phyloP scores from a whole-genome alignment of 805 yeast genomes.

The Metschnikowia hibisci region DNA sequence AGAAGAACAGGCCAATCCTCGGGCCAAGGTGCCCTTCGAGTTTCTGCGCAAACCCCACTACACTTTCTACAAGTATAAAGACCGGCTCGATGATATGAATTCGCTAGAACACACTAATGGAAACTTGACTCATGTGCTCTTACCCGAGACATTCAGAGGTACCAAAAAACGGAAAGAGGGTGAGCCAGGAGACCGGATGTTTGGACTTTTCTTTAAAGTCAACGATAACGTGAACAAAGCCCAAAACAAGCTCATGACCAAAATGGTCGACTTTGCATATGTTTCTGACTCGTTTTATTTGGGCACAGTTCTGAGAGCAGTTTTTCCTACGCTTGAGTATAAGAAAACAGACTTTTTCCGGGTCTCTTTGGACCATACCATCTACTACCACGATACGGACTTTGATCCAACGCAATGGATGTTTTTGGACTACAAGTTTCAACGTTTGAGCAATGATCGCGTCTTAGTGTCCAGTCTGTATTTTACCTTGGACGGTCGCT shows the following conservation, averaged over 20 bases:
- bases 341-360: slow-evolving; percentile 26
- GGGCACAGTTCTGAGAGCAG: slow-evolving; percentile 24
- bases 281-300: slow-evolving; percentile 32
- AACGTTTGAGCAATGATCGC: slow-evolving; percentile 32
- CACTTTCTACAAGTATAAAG: slow-evolving; percentile 19
- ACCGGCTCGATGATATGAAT: slow-evolving; percentile 14
- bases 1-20: slow-evolving; percentile 11
- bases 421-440: slow-evolving; percentile 32
- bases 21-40: slow-evolving; percentile 20
- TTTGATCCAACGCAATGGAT: slow-evolving; percentile 36
- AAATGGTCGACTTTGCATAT: slow-evolving; percentile 21
- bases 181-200: slow-evolving; percentile 20
- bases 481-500: slow-evolving; percentile 26
- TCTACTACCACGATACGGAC: slow-evolving; percentile 33
- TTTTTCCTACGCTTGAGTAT: slow-evolving; percentile 15
- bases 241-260: slow-evolving; percentile 17
- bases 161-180: slow-evolving; percentile 9
- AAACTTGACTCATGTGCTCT: slow-evolving; percentile 26
- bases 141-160: slow-evolving; percentile 18
- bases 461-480: slow-evolving; percentile 26
- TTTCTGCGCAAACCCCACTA: slow-evolving; percentile 21
- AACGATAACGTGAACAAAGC: slow-evolving; percentile 26
- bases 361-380: slow-evolving; percentile 36
- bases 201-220: slow-evolving; percentile 31
- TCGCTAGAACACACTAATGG: slow-evolving; percentile 27